Evolutionary conservation across 257 asterid species (phyloP).

Genomic region (Ligustrum vulgare): DNA sequence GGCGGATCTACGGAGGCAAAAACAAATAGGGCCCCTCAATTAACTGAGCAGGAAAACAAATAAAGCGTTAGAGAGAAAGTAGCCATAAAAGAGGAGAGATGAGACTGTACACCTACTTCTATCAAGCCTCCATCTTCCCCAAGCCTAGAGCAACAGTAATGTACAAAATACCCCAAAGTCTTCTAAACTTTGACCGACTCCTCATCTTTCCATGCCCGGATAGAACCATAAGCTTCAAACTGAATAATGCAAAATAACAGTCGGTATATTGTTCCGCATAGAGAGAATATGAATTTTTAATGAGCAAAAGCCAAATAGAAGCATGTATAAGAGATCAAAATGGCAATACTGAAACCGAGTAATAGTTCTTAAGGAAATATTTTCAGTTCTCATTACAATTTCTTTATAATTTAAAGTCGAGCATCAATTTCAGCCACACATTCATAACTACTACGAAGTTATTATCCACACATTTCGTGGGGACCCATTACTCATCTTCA

Average conservation of each 20-base stretch:
- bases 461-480: no score
- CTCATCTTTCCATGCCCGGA: constrained; percentile 32
- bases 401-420: no score
- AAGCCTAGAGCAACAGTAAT: constrained; percentile 40
- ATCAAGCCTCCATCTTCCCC: constrained; percentile 45
- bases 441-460: no score
- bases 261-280: constrained; percentile 6
- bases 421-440: no score
- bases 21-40: constrained; percentile 52
- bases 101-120: constrained; percentile 76
- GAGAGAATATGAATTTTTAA: not conserved
- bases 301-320: not conserved
- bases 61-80: constrained; percentile 13
- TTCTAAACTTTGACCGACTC: constrained; percentile 24
- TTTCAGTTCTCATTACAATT: not conserved
- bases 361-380: not conserved
- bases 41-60: constrained; percentile 30
- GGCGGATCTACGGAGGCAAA: constrained; percentile 32
- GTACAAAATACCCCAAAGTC: constrained; percentile 48
- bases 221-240: constrained; percentile 41
- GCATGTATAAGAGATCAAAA: constrained; percentile 3
- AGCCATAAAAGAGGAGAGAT: constrained; percentile 35
- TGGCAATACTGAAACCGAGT: not conserved
- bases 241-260: constrained; percentile 24
- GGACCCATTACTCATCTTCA: no score